phyloP scores from a whole-genome alignment of 305 asterid genomes.

The Solanum hybrid region DNA sequence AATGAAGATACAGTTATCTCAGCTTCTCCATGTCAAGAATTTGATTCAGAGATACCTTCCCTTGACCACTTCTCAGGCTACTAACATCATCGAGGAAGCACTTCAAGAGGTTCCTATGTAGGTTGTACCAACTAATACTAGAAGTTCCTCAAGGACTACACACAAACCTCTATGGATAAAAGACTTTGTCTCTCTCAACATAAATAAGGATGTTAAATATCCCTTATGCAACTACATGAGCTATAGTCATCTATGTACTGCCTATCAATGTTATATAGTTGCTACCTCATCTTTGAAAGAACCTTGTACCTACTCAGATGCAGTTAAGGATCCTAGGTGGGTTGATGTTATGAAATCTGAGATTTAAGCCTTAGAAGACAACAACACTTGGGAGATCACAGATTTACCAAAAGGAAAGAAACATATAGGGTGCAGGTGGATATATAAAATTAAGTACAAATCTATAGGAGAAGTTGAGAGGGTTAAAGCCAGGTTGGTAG shows the following conservation, averaged over 20 bases:
- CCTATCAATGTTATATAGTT: not conserved
- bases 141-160: not conserved
- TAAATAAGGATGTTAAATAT: no score
- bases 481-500: not conserved
- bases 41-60: not conserved
- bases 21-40: not conserved
- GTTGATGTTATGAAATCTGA: not conserved
- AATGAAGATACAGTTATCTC: no score
- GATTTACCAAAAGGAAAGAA: not conserved
- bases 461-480: not conserved
- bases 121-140: not conserved
- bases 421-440: not conserved
- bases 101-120: no score
- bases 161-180: not conserved
- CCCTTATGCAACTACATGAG: not conserved
- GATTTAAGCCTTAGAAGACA: not conserved
- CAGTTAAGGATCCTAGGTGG: not conserved
- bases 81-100: not conserved
- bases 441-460: no score
- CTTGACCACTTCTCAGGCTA: not conserved
- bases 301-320: not conserved
- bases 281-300: not conserved
- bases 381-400: not conserved
- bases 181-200: not conserved
- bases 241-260: not conserved